A percentile compares a stretch with the other conserved stretches of the same genome.
Conservation (phyloP, 2,329 filamentous ascomycete species). For the Fusarium heterosporum region DNA sequence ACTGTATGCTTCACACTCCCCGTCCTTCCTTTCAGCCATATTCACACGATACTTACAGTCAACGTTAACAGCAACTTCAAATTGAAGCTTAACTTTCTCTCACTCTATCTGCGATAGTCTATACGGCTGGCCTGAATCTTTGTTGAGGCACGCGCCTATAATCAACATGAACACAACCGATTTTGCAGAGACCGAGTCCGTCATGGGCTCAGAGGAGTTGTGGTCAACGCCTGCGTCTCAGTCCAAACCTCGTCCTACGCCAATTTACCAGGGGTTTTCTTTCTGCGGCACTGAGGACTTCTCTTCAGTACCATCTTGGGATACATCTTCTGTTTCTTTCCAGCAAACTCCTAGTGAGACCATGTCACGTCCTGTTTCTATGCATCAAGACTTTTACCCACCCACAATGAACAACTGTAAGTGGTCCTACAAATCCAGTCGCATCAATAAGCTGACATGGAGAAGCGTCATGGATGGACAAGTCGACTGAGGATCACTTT, state of each 20-base stretch:
- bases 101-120: slow-evolving; percentile 55
- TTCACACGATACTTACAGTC: slow-evolving; percentile 43
- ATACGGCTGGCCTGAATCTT: slow-evolving; percentile 61
- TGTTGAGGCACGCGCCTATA: slow-evolving; percentile 56
- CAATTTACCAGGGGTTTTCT: slow-evolving; percentile 71
- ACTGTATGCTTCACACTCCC: slow-evolving; percentile 59
- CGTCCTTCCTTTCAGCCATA: slow-evolving; percentile 39
- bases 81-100: slow-evolving; percentile 63
- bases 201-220: slow-evolving; percentile 59
- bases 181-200: slow-evolving; percentile 61
- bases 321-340: slow-evolving; percentile 65
- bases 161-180: slow-evolving; percentile 63
- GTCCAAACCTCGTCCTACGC: slow-evolving; percentile 65
- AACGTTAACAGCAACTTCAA: slow-evolving; percentile 44
- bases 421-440: slow-evolving; percentile 41
- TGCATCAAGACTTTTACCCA: slow-evolving; percentile 69
- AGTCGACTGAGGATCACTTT: slow-evolving; percentile 67
- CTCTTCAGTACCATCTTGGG: slow-evolving; percentile 66
- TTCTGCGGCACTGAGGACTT: slow-evolving; percentile 68
- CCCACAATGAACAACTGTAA: slow-evolving; percentile 63
- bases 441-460: slow-evolving; percentile 28
- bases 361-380: slow-evolving; percentile 66
- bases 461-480: slow-evolving; percentile 60
- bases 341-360: slow-evolving; percentile 64
- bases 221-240: slow-evolving; percentile 69